Percentiles rank a stretch among this genome's conserved stretches.
phyloP scores from a whole-genome alignment of 305 asterid genomes.

The Rubia peregrina region DNA sequence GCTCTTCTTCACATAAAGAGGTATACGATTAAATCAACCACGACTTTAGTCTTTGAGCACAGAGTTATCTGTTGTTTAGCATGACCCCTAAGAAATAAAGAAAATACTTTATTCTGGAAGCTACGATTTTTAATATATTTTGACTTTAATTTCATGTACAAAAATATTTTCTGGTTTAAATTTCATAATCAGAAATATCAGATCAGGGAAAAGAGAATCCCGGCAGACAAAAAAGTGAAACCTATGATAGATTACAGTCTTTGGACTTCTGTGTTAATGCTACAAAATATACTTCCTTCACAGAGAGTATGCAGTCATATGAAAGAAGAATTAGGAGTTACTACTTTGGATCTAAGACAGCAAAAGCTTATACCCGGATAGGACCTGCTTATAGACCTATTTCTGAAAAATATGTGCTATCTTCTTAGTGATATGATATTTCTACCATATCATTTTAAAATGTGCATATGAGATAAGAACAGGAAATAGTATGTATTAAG shows the following conservation, averaged over 20 bases:
- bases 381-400: constrained; percentile 3
- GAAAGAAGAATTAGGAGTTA: neutral
- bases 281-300: neutral
- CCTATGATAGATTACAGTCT: neutral
- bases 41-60: neutral
- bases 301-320: neutral
- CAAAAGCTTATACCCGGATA: neutral
- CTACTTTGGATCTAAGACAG: neutral
- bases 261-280: neutral
- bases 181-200: neutral
- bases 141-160: neutral
- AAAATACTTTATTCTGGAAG: neutral
- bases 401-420: too few species aligned
- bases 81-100: neutral
- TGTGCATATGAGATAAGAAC: neutral
- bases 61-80: neutral
- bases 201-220: neutral
- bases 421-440: neutral
- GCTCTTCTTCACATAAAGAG: constrained; percentile 61
- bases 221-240: neutral
- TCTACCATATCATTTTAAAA: neutral
- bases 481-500: neutral
- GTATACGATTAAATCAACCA: constrained; percentile 25
- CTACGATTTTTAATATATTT: neutral
- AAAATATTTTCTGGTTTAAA: neutral